Evolutionary conservation across 225 moss, liverwort and hornwort species (phyloP), one percentile per base, ranked within the genome.

Genomic region (Polytrichum formosum): DNA sequence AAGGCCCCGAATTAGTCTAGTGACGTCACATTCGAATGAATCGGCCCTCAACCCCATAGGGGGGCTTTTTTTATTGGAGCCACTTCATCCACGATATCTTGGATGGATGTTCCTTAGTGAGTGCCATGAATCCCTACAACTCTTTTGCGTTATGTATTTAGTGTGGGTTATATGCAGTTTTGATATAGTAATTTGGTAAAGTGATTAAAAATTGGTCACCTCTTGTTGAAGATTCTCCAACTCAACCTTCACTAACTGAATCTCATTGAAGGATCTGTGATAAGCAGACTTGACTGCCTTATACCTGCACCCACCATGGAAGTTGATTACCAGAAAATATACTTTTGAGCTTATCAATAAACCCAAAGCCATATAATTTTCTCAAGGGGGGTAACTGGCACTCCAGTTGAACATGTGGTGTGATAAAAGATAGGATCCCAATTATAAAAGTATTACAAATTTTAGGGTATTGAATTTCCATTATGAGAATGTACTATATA

Each of bases 191-290:
- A 20, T 58, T 23, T 23, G 16, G 20, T 58, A 58, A 20, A 53
- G 26, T 60, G 30, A 27, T 60, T 62, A n/a, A 26, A 30, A 5
- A 28, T 61, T 37, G 7, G 16, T 67, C 46, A 85, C 87, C 84
- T 84, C 87, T 19, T 79, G 77, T 63, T 88, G 87, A 53, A 84
- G 54, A n/a, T 55, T 4, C 29, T 75, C 73, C 17, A 88, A 67
- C 60, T 88, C 74, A 26, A 27, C 35, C 70, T 82, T 88, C 66
- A 82, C 81, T 26, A 21, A 56, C n/a, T 79, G 74, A 6, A 88
- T 46, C 33, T 88, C 84, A 26, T 77, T 67, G 61, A 74, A 79
- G 53, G 81, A 84, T 53, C 58, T 84, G 33, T 79, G 81, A 67
- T 88, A 84, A 25, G 77, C 79, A 23, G 72, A 65, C 30, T 79